A percentile compares a stretch with the other conserved stretches of the same genome.
These are phyloP conservation scores for Lachnellula willkommii DNA, from an alignment of 2,329 filamentous ascomycete species.

Conservation along the genomic window DNA sequence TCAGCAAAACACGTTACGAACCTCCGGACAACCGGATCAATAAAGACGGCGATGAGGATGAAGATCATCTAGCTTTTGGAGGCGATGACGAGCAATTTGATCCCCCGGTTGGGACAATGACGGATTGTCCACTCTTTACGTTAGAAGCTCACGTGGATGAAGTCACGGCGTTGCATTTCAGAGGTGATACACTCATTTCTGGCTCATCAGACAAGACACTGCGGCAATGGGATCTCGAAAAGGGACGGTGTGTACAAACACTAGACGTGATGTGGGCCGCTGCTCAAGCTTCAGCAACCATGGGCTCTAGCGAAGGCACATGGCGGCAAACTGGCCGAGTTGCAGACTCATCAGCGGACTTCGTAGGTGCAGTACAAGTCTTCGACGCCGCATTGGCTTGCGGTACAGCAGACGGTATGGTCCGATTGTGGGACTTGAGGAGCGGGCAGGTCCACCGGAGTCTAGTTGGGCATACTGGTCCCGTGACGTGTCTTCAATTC, in stretches of 20 bases:
- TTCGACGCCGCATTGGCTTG: constrained; percentile 95
- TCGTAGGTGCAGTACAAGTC: constrained; percentile 89
- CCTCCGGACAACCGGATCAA: constrained; percentile 50
- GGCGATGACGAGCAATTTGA: constrained; percentile 63
- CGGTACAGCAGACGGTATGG: constrained; percentile 96
- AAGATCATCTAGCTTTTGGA: constrained; percentile 67
- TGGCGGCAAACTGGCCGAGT: constrained; percentile 70
- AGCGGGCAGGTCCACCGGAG: constrained; percentile 97
- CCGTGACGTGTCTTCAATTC: constrained; percentile 91
- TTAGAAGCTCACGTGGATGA: constrained; percentile 89
- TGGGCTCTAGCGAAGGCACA: constrained; percentile 53
- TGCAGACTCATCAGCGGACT: constrained; percentile 69
- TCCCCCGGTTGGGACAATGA: constrained; percentile 72
- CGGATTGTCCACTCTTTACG: constrained; percentile 82
- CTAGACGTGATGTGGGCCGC: constrained; percentile 97
- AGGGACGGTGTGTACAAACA: constrained; percentile 95
- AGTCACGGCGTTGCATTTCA: constrained; percentile 89
- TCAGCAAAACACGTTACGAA: constrained; percentile 81
- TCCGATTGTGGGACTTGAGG: constrained; percentile 90
- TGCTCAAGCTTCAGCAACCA: constrained; percentile 73
- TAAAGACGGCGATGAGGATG: constrained; percentile 54
- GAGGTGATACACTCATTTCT: constrained; percentile 83
- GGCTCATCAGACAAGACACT: constrained; percentile 96
- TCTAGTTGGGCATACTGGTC: constrained; percentile 89
- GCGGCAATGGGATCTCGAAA: constrained; percentile 94